Percentiles rank a stretch among this genome's conserved stretches.
Conservation (phyloP, 1,139 yeast species). For the Lizanozyma gosingica region DNA sequence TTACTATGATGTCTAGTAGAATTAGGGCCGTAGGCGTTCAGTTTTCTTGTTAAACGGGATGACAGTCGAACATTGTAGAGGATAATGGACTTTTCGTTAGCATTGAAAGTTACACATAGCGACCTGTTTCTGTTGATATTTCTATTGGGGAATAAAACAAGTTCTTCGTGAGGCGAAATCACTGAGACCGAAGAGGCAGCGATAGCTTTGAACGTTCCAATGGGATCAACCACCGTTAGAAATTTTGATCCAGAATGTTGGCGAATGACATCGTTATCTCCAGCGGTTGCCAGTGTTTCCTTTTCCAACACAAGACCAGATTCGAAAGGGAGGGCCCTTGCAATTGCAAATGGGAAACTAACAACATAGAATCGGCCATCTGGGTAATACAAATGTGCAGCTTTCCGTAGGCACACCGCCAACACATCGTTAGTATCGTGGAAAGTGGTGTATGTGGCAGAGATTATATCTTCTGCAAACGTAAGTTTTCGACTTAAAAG, state of each 20-base stretch:
- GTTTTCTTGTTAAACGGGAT: constrained; percentile 20
- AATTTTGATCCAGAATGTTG: constrained; percentile 26
- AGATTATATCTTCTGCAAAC: constrained; percentile 27
- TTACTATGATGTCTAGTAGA: constrained; percentile 10
- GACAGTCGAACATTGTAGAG: constrained; percentile 41
- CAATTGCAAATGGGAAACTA: constrained; percentile 55
- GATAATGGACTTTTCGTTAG: constrained; percentile 31
- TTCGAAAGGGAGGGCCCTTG: constrained; percentile 48
- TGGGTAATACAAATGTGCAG: constrained; percentile 47
- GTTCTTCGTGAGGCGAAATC: constrained; percentile 48
- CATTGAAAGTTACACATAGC: constrained; percentile 46
- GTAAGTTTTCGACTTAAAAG: background rate
- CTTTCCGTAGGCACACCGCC: constrained; percentile 42
- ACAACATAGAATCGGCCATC: constrained; percentile 51
- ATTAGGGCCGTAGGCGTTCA: background rate
- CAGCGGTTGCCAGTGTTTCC: constrained; percentile 16
- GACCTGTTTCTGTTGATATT: constrained; percentile 24
- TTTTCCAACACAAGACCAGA: constrained; percentile 59
- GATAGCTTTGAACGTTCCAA: constrained; percentile 57
- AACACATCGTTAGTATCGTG: constrained; percentile 19
- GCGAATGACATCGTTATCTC: background rate
- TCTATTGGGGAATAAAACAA: constrained; percentile 40
- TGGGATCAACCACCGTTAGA: constrained; percentile 59
- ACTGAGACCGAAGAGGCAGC: constrained; percentile 65
- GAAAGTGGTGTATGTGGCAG: constrained; percentile 44